phyloP scores from a whole-genome alignment of 208 protist species.

The Acanthamoeba triangularis region DNA sequence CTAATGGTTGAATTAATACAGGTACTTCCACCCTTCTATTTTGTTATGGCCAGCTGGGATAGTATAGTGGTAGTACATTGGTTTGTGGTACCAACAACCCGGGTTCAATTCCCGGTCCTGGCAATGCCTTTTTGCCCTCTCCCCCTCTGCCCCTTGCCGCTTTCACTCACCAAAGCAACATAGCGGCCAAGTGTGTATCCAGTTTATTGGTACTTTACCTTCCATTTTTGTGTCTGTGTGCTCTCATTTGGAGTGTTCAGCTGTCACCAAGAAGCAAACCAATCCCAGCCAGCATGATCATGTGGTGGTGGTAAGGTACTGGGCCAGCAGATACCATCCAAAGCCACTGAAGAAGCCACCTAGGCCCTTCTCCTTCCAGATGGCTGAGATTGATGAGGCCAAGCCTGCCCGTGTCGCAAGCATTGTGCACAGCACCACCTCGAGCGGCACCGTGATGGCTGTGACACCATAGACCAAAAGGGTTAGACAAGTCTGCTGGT shows the following conservation, averaged over 20 bases:
- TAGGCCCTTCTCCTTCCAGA: background rate
- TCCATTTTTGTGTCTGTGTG: no score
- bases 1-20: no score
- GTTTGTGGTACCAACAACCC: background rate
- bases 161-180: no score
- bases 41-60: no score
- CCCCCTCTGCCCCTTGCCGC: no score
- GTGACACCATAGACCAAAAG: no score
- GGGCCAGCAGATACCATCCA: background rate
- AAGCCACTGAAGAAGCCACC: background rate
- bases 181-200: no score
- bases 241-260: no score
- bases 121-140: background rate
- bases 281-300: background rate
- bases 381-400: background rate
- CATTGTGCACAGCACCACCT: constrained; percentile 2
- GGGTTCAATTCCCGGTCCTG: background rate
- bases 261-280: background rate
- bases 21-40: no score
- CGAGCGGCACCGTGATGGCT: background rate
- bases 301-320: background rate
- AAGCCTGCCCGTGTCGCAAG: background rate
- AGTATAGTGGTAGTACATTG: background rate
- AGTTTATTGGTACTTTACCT: no score
- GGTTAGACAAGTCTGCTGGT: no score